These are phyloP conservation scores for Aplosporella prunicola DNA, from an alignment of 2,329 filamentous ascomycete species.

Conservation along the genomic window DNA sequence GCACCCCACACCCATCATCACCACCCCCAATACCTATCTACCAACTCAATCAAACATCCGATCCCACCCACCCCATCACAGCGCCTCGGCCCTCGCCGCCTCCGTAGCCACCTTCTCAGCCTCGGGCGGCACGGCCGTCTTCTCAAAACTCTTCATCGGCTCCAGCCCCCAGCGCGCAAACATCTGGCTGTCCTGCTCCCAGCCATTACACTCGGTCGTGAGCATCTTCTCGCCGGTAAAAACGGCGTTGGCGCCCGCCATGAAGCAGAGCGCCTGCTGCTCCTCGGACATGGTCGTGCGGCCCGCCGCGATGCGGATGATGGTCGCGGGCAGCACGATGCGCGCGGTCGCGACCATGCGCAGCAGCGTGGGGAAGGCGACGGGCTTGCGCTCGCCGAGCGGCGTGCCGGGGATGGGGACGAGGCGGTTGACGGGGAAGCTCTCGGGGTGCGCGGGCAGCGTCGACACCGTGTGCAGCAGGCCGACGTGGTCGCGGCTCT, in stretches of 20 bases:
- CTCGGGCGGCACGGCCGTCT: slow-evolving; percentile 8
- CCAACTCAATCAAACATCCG: too few relatives aligned
- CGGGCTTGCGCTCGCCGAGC: slow-evolving; percentile 60
- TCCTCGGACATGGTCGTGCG: slow-evolving; percentile 78
- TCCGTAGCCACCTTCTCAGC: neutral
- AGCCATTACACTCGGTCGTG: slow-evolving; percentile 83
- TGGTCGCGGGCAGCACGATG: slow-evolving; percentile 73
- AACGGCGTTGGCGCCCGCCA: slow-evolving; percentile 86
- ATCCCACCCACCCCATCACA: too few relatives aligned
- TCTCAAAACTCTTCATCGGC: slow-evolving; percentile 51
- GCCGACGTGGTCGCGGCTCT: slow-evolving; percentile 67
- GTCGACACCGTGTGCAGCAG: slow-evolving; percentile 75
- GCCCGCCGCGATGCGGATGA: slow-evolving; percentile 78
- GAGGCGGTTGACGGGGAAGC: slow-evolving; percentile 82
- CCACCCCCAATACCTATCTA: too few relatives aligned
- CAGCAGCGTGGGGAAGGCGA: slow-evolving; percentile 69
- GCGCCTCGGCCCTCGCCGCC: neutral
- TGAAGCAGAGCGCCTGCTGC: slow-evolving; percentile 81
- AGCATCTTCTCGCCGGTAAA: slow-evolving; percentile 96
- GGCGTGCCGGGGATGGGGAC: slow-evolving; percentile 88
- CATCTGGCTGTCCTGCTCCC: slow-evolving; percentile 79
- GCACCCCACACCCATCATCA: too few relatives aligned
- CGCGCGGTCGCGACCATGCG: slow-evolving; percentile 77
- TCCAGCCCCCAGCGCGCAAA: slow-evolving; percentile 73
- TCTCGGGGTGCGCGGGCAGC: slow-evolving; percentile 74